Evolutionary conservation across 148 eudicot genomes (phyloP), one percentile per base, ranked within the genome.

Genomic region (Polygonum aviculare): DNA sequence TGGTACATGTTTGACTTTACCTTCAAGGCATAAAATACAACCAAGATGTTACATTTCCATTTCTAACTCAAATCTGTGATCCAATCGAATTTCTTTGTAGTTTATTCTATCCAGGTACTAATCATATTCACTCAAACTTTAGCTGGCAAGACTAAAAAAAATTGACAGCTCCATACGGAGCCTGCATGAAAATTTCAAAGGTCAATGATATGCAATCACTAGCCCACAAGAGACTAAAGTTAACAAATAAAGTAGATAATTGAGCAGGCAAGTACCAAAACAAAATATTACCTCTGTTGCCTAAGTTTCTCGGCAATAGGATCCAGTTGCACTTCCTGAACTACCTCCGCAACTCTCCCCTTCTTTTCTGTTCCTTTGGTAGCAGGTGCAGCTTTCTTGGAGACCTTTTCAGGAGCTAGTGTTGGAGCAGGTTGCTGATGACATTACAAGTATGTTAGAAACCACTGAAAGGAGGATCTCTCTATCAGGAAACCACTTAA

Each of bases 251-350:
- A 5, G 9, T n/a, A n/a, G 38, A 62, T 62, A 62, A 0, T 62
- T 26, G 39, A 62, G 33, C 36, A 62, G 69, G 16, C 60, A 31
- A 62, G 38, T 1, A 12, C 60, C 69, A 10, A 62, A 62, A 31
- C 38, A 62, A 2, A 62, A 26, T 62, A 31, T 69, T 76, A 85
- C 87, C 87, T 80, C 74, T 85, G 87, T 62, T 82, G 87, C 51
- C 85, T 82, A 45, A 85, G 81, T 74, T 85, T 85, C 81, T 85
- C 87, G 6, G 85, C 85, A 12, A 80, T 72, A 21, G 87, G 87
- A 72, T 85, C 85, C 71, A 80, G 75, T 41, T 47, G 74, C 69
- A 71, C 80, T 80, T 85, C 85, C 38, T 59, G 18, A 21, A 39
- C 79, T 45, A 73, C 78, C 62, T 72, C 81, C 18, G 76, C 76